Evolutionary conservation across 345 rosid genomes (phyloP).

Genomic region (Camelina sativa): DNA sequence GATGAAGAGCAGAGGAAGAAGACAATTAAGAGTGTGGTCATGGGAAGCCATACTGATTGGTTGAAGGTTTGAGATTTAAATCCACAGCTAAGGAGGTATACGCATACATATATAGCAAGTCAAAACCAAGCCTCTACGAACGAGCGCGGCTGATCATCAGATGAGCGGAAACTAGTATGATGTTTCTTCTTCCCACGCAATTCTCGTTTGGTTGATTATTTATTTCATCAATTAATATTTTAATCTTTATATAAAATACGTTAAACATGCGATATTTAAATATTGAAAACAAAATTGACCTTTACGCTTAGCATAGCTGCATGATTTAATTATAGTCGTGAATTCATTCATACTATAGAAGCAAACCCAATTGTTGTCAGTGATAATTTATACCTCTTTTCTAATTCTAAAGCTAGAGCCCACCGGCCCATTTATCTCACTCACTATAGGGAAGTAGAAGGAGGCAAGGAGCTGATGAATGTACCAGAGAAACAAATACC

Average conservation of each 20-base stretch:
- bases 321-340: too few species aligned
- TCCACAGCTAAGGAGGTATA: neutral
- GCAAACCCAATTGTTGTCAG: too few species aligned
- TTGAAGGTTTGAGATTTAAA: conserved; percentile 11
- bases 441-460: too few species aligned
- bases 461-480: too few species aligned
- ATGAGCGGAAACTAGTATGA: neutral
- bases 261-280: neutral
- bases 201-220: neutral
- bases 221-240: neutral
- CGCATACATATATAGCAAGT: neutral
- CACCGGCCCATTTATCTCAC: too few species aligned
- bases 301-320: too few species aligned
- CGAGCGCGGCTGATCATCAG: neutral
- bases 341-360: too few species aligned
- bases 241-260: neutral
- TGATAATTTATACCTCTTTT: too few species aligned
- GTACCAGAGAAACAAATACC: too few species aligned
- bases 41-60: conserved; percentile 26
- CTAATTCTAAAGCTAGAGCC: too few species aligned
- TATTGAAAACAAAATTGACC: too few species aligned
- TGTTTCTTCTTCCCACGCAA: neutral
- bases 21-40: conserved; percentile 2
- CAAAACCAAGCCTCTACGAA: neutral
- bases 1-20: conserved; percentile 20